Base-by-base conservation (phyloP, 495 filamentous ascomycete species). In the Penicillium cataractarum region DNA sequence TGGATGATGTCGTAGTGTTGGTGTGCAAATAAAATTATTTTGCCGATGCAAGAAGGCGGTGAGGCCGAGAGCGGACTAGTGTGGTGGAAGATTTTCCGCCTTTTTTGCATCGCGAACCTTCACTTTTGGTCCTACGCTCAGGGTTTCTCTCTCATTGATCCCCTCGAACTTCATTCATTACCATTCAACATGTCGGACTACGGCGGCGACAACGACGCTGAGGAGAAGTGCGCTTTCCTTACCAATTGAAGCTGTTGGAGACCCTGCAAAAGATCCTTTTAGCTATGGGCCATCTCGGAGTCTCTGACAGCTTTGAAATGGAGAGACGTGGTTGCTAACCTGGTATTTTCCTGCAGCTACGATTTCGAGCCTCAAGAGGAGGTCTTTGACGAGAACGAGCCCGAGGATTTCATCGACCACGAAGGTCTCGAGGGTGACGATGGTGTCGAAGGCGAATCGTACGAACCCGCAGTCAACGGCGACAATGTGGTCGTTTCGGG, bases 151-250 rank as follows among this genome's bases (percentile, higher is more conserved):
- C 63, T 68, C 66, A 56, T 59, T 69, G 58, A 50, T 69, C 57
- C 51, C 32, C 60, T 65, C 55, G 15, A 50, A 55, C 32, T 54
- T 21, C 35, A 58, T 48, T 65, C 40, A 53, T 49, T 54, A 21
- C 35, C 35, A 51, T 52, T 55, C 76, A 85, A 65, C 35, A 96
- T 97, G 92, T 96, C 92, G 72, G 92, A 97, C 80, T 92, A 88
- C 78, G 92, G 70, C 55, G 59, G 88, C 56, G 89, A 87, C 61
- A 84, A 90, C 68, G 83, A 84, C 51, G 88, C 82, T 64, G 84
- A 85, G 64, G 88, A 87, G 61, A 76, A 60, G 76, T 80, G 76
- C 75, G 71, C 49, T 61, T 54, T 57, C 58, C 65, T 54, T n/a
- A 33, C 63, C 55, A 27, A 22, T 35, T 10, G 19, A 50, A 33